Conservation (phyloP, 371 early-diverging fungal species). For the Blastocladiella emersonii region DNA sequence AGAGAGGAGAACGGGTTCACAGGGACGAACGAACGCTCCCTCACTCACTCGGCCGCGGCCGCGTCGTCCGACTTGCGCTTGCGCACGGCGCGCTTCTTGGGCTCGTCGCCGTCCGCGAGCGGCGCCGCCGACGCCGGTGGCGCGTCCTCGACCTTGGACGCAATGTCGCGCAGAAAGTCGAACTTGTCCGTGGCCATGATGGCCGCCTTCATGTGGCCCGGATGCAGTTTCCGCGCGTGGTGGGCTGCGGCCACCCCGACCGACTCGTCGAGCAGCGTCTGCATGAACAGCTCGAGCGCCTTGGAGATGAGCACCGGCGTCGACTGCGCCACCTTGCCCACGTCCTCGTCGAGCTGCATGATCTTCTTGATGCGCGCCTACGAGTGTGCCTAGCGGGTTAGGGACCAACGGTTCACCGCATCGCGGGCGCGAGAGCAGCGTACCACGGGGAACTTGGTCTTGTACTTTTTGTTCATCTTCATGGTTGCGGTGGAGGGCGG, state of each 20-base stretch:
- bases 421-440: slow-evolving; percentile 10
- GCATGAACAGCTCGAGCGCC: slow-evolving; percentile 88
- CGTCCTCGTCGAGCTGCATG: slow-evolving; percentile 99
- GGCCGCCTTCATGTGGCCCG: slow-evolving; percentile 55
- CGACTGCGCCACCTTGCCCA: slow-evolving; percentile 97
- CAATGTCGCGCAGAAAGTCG: slow-evolving; percentile 84
- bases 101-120: no score
- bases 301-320: slow-evolving; percentile 95
- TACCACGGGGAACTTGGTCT: slow-evolving; percentile 82
- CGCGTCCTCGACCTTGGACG: slow-evolving; percentile 74
- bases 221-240: slow-evolving; percentile 25
- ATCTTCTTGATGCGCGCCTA: slow-evolving; percentile 99
- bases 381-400: neutral
- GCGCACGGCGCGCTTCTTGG: no score
- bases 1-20: no score
- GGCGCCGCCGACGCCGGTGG: slow-evolving; percentile 18
- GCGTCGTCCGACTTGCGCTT: no score
- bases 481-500: no score
- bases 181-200: slow-evolving; percentile 71
- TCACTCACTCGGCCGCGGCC: no score
- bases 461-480: slow-evolving; percentile 70
- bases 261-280: slow-evolving; percentile 71
- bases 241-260: slow-evolving; percentile 60
- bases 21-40: no score
- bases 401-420: neutral